A percentile compares a stretch with the other conserved stretches of the same genome.
phyloP scores from a whole-genome alignment of 257 asterid genomes.

The Penstemon eatonii region DNA sequence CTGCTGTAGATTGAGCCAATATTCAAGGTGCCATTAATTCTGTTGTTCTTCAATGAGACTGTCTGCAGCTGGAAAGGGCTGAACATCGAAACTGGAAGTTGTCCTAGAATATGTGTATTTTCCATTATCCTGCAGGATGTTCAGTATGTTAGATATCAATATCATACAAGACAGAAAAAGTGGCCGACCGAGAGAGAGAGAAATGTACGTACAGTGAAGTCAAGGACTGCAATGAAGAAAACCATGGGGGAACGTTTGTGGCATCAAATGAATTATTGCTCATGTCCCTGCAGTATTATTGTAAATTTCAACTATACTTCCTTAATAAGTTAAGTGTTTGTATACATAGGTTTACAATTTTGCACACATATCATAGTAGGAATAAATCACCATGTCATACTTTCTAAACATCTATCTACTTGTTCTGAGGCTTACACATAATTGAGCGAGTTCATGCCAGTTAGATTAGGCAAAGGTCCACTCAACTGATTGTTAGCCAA shows the following conservation, averaged over 20 bases:
- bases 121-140: conserved; percentile 68
- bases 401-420: too few species aligned
- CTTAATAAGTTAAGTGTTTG: background rate
- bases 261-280: conserved; percentile 74
- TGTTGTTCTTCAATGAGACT: conserved; percentile 58
- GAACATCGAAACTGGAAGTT: conserved; percentile 55
- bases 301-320: background rate
- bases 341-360: background rate
- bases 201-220: conserved; percentile 56
- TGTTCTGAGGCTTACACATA: conserved; percentile 54
- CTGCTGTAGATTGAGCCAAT: conserved; percentile 41
- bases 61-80: conserved; percentile 64
- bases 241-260: conserved; percentile 59
- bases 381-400: background rate
- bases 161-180: background rate
- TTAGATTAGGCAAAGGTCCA: conserved; percentile 78
- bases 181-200: conserved; percentile 18
- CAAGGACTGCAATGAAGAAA: conserved; percentile 56
- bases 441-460: conserved; percentile 59
- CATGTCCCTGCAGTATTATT: conserved; percentile 56
- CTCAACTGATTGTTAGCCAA: conserved; percentile 64
- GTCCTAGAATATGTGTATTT: conserved; percentile 50
- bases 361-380: background rate
- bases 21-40: conserved; percentile 50
- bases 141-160: conserved; percentile 14